Evolutionary conservation across 148 eudicot genomes (phyloP), one percentile per base, ranked within the genome.

Genomic region (Camellia granthamiana): DNA sequence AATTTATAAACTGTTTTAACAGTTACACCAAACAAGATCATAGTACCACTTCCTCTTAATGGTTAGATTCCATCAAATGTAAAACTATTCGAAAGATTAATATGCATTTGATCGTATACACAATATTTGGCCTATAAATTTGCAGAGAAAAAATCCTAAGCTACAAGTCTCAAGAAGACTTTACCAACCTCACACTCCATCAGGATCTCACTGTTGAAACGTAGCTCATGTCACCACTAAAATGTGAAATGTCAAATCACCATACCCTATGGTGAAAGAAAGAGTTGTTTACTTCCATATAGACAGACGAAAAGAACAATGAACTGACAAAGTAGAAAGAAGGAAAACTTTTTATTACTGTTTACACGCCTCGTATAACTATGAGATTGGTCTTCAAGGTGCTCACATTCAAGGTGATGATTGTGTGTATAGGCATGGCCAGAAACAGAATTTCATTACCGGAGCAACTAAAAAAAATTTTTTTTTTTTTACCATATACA

Each of bases 181-280:
- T 15, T 19, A 9, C 30, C 47, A 74, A 11, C 49, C 19, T 55
- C 46, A 7, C 8, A 7, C 8, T 23, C 63, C n/a, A 61, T 54
- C 77, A 30, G 43, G 46, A 55, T 56, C 11, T 8, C 5, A 56
- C 46, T 38, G 63, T 38, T 38, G 56, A 78, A 52, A 54, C 70
- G 60, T 7, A 56, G 78, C 79, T 72, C 77, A 65, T 76, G 52
- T 76, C 76, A 72, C 77, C 58, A 52, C 82, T 86, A 82, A 77
- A 79, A 79, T 76, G 75, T 83, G 84, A 85, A 52, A 83, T 71
- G 87, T 89, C 89, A 85, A 87, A 83, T 30, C 38, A 30, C 38
- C 38, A 30, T 30, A 30, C 74, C 84, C 88, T 64, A 19, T 64
- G 69, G 69, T 64, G 69, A 64, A 64, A 23, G 69, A 64, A 64